These are phyloP conservation scores for Cystobasidium sp. DNA, from an alignment of 1,284 basidiomycete species.

Conservation along the genomic window DNA sequence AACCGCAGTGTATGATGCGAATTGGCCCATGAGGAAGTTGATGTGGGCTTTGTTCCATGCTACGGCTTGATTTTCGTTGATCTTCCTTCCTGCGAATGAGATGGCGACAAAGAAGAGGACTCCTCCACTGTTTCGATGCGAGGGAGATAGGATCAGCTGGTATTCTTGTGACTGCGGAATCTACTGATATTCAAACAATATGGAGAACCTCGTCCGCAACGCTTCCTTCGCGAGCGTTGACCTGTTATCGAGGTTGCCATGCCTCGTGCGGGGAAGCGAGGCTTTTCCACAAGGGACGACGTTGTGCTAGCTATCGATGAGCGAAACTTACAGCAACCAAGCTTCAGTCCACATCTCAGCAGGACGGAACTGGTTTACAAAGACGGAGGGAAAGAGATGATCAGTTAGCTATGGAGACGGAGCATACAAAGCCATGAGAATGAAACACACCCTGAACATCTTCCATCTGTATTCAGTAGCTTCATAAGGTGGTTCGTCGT, in stretches of 20 bases:
- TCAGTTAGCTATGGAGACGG: neutral
- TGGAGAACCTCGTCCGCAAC: too few species aligned
- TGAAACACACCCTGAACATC: slow-evolving; percentile 27
- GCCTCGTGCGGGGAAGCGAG: too few species aligned
- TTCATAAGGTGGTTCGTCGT: slow-evolving; percentile 21
- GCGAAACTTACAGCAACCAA: slow-evolving; percentile 6
- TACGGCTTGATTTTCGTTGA: slow-evolving; percentile 32
- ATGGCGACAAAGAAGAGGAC: slow-evolving; percentile 28
- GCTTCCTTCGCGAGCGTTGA: too few species aligned
- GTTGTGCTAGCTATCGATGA: too few species aligned
- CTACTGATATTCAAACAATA: too few species aligned
- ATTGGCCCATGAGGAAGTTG: slow-evolving; percentile 18
- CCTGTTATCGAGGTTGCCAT: too few species aligned
- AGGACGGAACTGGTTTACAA: slow-evolving; percentile 23
- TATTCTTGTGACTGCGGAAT: too few species aligned
- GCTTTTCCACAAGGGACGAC: too few species aligned
- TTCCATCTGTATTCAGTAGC: slow-evolving; percentile 31
- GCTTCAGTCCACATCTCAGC: slow-evolving; percentile 34
- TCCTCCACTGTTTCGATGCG: neutral
- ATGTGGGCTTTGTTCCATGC: slow-evolving; percentile 41
- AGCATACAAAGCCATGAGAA: neutral
- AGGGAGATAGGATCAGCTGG: neutral
- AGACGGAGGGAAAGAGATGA: neutral
- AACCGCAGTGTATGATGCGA: slow-evolving; percentile 28
- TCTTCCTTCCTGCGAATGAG: slow-evolving; percentile 30